Conservation (phyloP, 2,329 filamentous ascomycete genomes). For the Fusarium coffeatum region DNA sequence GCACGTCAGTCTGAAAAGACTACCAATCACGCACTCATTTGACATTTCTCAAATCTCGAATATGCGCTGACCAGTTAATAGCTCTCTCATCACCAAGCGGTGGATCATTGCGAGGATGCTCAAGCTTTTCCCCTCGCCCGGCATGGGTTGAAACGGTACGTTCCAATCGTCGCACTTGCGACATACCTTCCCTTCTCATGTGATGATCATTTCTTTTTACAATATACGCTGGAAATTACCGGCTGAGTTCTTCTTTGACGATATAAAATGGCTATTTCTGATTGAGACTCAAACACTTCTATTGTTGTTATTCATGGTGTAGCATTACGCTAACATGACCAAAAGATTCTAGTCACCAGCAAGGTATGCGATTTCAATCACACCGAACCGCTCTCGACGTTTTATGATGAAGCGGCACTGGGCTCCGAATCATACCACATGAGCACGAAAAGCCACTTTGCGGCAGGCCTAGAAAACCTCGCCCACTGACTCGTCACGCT, state of each 20-base stretch:
- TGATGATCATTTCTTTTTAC: conserved; percentile 74
- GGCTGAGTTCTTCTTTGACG: conserved; percentile 84
- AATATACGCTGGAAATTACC: conserved; percentile 94
- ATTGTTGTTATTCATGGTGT: conserved; percentile 19
- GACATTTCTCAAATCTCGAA: conserved; percentile 17
- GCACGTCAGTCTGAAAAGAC: conserved; percentile 90
- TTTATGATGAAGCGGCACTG: conserved; percentile 94
- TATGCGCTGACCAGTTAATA: conserved; percentile 46
- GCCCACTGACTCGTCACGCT: conserved; percentile 79
- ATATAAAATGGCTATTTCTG: conserved; percentile 90
- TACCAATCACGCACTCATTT: conserved; percentile 37
- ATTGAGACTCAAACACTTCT: conserved; percentile 54
- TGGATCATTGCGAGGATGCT: conserved; percentile 44
- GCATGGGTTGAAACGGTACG: conserved; percentile 48
- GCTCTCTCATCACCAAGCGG: conserved; percentile 45
- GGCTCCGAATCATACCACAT: conserved; percentile 81
- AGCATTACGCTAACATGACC: conserved; percentile 49
- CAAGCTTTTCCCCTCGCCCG: conserved; percentile 5
- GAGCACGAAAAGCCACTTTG: conserved; percentile 90
- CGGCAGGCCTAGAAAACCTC: conserved; percentile 99
- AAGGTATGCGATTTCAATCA: conserved; percentile 50
- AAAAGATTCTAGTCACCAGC: conserved; percentile 37
- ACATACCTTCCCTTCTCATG: conserved; percentile 29
- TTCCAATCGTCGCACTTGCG: conserved; percentile 1
- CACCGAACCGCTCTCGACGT: conserved; percentile 41